These are phyloP conservation scores for Pseudogymnoascus sp. DNA, from an alignment of 2,329 filamentous ascomycete species.

Conservation along the genomic window DNA sequence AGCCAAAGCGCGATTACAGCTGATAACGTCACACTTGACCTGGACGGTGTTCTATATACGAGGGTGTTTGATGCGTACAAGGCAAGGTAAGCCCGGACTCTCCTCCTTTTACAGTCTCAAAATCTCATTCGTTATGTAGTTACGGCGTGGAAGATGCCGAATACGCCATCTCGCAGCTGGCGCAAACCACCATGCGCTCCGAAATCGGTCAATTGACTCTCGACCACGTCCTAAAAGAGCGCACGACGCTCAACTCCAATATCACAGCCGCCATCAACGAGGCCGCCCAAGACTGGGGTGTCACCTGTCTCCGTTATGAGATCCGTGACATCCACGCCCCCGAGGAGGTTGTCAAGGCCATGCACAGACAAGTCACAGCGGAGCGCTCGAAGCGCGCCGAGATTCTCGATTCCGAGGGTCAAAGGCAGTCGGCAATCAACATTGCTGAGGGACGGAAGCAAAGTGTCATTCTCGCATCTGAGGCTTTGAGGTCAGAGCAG, in stretches of 20 bases:
- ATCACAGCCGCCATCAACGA: constrained; percentile 99
- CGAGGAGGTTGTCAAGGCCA: constrained; percentile 85
- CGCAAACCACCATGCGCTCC: constrained; percentile 97
- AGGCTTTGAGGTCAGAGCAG: constrained; percentile 81
- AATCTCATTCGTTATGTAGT: constrained; percentile 38
- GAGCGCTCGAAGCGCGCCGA: constrained; percentile 96
- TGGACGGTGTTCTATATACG: constrained; percentile 93
- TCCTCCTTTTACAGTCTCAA: neutral
- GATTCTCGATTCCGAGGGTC: constrained; percentile 94
- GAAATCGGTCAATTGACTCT: constrained; percentile 95
- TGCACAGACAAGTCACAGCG: constrained; percentile 96
- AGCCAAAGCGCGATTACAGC: constrained; percentile 97
- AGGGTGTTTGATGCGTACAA: constrained; percentile 97
- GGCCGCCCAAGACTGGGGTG: constrained; percentile 92
- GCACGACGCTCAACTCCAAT: constrained; percentile 90
- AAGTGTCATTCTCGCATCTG: constrained; percentile 89
- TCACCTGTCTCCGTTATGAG: constrained; percentile 93
- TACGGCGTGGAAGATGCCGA: constrained; percentile 98
- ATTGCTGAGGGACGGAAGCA: constrained; percentile 98
- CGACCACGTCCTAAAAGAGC: constrained; percentile 96
- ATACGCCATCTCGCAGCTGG: constrained; percentile 95
- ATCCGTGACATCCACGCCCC: constrained; percentile 98
- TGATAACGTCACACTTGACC: constrained; percentile 93
- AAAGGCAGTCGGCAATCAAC: constrained; percentile 96
- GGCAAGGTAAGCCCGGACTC: constrained; percentile 61